These are phyloP conservation scores for Gonium pectorale DNA, from an alignment of 139 green algal species.

Conservation along the genomic window DNA sequence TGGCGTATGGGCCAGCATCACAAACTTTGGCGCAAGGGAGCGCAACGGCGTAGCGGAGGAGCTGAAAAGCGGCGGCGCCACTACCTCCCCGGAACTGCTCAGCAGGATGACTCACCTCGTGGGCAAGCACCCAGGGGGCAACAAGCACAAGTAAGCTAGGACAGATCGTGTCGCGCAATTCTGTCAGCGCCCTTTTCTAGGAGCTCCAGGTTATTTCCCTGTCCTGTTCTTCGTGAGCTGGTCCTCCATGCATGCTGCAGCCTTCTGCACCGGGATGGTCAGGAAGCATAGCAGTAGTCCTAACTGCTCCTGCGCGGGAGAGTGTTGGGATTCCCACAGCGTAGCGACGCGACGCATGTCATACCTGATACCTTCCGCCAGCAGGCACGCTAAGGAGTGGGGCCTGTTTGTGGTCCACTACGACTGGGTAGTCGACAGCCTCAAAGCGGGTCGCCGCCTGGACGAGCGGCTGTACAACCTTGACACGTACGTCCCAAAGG, in stretches of 20 bases:
- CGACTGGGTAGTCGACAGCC: slow-evolving; percentile 32
- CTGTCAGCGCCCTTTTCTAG: no score
- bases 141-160: slow-evolving; percentile 23
- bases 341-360: no score
- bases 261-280: no score
- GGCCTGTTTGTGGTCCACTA: slow-evolving; percentile 20
- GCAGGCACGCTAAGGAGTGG: slow-evolving; percentile 25
- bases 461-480: slow-evolving; percentile 27
- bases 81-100: slow-evolving; percentile 4
- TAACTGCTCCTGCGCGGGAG: no score
- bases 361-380: no score
- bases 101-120: slow-evolving; percentile 17
- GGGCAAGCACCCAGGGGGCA: background rate
- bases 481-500: slow-evolving; percentile 3
- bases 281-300: no score
- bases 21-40: slow-evolving; percentile 28
- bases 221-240: no score
- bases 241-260: no score
- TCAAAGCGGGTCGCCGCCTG: slow-evolving; percentile 4
- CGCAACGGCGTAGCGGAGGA: background rate
- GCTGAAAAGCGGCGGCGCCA: slow-evolving; percentile 3
- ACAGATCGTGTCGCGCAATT: no score
- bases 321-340: no score
- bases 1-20: slow-evolving; percentile 29
- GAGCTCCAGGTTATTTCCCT: no score